These are phyloP conservation scores for Uromyces viciae-fabae DNA, from an alignment of 1,284 basidiomycete species.

Conservation along the genomic window DNA sequence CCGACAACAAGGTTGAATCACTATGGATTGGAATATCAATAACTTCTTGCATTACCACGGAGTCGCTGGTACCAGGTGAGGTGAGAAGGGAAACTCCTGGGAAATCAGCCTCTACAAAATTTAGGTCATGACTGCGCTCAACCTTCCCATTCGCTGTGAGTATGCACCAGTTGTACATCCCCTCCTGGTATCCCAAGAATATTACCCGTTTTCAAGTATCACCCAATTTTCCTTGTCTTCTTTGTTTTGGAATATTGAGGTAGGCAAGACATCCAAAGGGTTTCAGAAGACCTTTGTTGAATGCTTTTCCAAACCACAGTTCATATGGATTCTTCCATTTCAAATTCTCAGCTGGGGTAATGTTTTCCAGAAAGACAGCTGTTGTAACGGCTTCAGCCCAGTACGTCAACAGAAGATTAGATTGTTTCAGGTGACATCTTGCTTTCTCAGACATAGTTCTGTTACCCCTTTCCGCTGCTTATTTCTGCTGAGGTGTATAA, in stretches of 20 bases:
- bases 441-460: slow-evolving; percentile 13
- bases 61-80: not conserved
- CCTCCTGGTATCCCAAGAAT: slow-evolving; percentile 8
- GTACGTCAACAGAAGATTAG: not conserved
- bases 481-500: slow-evolving; percentile 7
- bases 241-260: not conserved
- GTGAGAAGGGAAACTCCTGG: not conserved
- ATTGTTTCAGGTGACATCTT: not conserved
- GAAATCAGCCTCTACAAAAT: not conserved
- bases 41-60: not conserved
- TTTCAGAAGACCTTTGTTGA: not conserved
- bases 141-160: not conserved
- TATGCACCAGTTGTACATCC: slow-evolving; percentile 19
- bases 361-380: slow-evolving; percentile 11
- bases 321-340: not conserved
- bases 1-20: not conserved
- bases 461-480: slow-evolving; percentile 5
- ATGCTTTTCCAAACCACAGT: not conserved
- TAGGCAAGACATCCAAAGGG: not conserved
- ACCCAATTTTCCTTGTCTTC: not conserved
- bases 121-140: not conserved
- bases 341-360: not conserved
- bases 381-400: slow-evolving; percentile 13
- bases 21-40: not conserved
- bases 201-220: not conserved